phyloP scores from a whole-genome alignment of 2,329 filamentous ascomycete species.

The Daldinia eschscholtzii region DNA sequence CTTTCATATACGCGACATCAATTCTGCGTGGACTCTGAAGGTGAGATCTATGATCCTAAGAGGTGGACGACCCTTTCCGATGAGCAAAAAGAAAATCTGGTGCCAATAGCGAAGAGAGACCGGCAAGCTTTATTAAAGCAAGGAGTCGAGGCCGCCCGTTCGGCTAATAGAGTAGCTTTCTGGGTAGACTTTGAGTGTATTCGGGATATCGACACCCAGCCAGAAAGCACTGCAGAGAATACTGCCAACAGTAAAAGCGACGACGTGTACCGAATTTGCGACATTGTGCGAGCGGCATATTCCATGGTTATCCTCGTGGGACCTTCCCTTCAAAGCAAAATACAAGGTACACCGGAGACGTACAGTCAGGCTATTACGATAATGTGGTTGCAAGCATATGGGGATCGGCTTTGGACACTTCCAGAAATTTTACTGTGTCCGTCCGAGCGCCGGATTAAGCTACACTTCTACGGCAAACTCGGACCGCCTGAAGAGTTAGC shows the following conservation, averaged over 20 bases:
- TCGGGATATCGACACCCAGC: not conserved
- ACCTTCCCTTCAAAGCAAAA: not conserved
- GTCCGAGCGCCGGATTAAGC: not conserved
- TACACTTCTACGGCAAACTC: not conserved
- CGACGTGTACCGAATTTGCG: conserved; percentile 6
- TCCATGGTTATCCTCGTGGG: not conserved
- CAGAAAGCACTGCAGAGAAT: not conserved
- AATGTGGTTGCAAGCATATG: conserved; percentile 5
- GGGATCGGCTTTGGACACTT: not conserved
- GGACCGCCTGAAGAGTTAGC: not conserved
- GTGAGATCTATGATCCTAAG: not conserved
- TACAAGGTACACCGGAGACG: not conserved
- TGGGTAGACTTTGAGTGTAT: conserved; percentile 7
- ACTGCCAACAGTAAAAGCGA: not conserved
- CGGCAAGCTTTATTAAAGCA: not conserved
- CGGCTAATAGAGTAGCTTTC: not conserved
- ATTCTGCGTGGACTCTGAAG: conserved; percentile 5
- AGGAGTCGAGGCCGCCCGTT: not conserved
- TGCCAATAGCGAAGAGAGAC: not conserved
- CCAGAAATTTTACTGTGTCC: conserved; percentile 1
- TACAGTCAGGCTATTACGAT: not conserved
- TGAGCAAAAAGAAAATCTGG: not conserved
- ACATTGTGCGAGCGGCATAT: not conserved
- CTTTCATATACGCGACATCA: conserved; percentile 5
- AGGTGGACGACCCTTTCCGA: not conserved